Evolutionary conservation across 305 asterid genomes (phyloP), one percentile per base, ranked within the genome.

Genomic region (Withania somnifera): DNA sequence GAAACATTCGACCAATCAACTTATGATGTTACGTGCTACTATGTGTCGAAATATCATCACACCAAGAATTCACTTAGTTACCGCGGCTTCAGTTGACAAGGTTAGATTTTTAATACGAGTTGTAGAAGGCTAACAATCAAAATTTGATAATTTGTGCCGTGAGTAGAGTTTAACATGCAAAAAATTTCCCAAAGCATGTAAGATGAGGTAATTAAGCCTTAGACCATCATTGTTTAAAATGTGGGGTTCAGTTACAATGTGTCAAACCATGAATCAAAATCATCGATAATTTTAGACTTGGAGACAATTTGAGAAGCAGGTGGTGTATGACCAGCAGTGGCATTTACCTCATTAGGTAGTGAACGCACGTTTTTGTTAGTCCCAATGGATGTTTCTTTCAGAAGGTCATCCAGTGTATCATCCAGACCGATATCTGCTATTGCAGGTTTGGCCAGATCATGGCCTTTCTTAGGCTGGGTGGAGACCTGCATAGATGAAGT

Each of bases 231-330:
- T 36, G 40, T 5, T 36, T 7, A 36, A 36, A 34, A 71, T 45
- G 34, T 40, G 34, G 32, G 17, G 79, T 73, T 73, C 40, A 73
- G 17, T 73, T 73, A 34, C 81, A 75, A 88, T 58, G 97, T 85
- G 88, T 95, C 95, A 79, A 95, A 88, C 99, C 99, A 95, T 42
- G 97, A 94, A 86, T 91, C 97, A 79, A 95, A 94, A 84, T 95
- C 97, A 84, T 92, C 89, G 17, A 76, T 77, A 63, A 84, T 47
- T 76, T 89, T 79, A 56, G 98, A 86, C 82, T 88, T 94, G 17
- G 97, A 86, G 84, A 22, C 69, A 32, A 86, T 83, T 42, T 85
- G 32, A 50, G 84, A 68, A 5, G 75, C 17, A 26, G 92, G 79
- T 11, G 85, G 54, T 63, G 81, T 22, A 82, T 51, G 57, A 32